phyloP scores from a whole-genome alignment of 805 yeast species.

The Hanseniaspora lachancei region DNA sequence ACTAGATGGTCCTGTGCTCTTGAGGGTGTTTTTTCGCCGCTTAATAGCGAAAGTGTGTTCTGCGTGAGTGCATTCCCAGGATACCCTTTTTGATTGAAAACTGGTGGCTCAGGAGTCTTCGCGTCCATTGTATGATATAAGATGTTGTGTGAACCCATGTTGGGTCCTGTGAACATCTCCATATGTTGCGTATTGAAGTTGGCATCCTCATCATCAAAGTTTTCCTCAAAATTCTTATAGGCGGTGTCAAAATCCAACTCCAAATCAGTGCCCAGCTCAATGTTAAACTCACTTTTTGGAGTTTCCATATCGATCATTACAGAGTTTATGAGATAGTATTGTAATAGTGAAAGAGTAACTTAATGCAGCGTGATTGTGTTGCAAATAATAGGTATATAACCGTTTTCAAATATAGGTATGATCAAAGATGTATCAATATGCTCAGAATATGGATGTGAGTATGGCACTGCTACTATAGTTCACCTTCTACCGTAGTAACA shows the following conservation, averaged over 20 bases:
- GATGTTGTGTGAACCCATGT: not conserved
- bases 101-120: not conserved
- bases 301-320: not conserved
- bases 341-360: too few relatives aligned
- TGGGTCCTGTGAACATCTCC: too few relatives aligned
- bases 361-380: too few relatives aligned
- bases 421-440: too few relatives aligned
- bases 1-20: not conserved
- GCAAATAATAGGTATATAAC: too few relatives aligned
- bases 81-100: not conserved
- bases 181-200: not conserved
- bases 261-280: slow-evolving; percentile 15
- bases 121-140: not conserved
- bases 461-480: too few relatives aligned
- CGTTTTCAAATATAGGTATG: too few relatives aligned
- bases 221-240: slow-evolving; percentile 21
- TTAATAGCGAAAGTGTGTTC: not conserved
- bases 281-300: not conserved
- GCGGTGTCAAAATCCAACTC: slow-evolving; percentile 28
- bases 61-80: not conserved
- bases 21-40: not conserved
- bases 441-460: too few relatives aligned
- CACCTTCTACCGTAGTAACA: too few relatives aligned
- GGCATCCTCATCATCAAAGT: not conserved
- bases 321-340: too few relatives aligned